Evolutionary conservation across 441 rosid species (phyloP), one percentile per base, ranked within the genome.

Genomic region (Breynia disticha): DNA sequence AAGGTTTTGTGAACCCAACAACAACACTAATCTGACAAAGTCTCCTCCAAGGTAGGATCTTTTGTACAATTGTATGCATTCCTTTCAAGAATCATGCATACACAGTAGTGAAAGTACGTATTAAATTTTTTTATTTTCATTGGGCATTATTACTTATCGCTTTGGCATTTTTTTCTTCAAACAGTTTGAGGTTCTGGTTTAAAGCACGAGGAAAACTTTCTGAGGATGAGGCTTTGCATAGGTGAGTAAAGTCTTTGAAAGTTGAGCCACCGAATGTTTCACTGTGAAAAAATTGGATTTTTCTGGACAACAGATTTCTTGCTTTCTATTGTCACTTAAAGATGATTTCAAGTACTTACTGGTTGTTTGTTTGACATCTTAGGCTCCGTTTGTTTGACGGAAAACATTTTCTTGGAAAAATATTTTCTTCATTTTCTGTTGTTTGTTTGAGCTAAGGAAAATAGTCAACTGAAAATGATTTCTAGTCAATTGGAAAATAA

Each of bases 181-280:
- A 59, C 87, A 89, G 97, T 46, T 67, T 89, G 77, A 93, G 64
- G 76, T 84, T 72, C 67, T 93, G 99, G 99, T 78, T 89, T 75
- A 86, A 86, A 78, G 86, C 99, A 62, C 83, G 67, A 72, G 99
- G 97, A 67, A 84, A 80, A 63, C 96, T 93, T 52, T 86, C 97
- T 38, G 96, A 93, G 66, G 99, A 89, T 68, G 93, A 81, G 68
- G 96, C 99, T 55, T 72, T 93, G 76, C 97, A 93, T 63, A 77
- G 97, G 97, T 86, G 57, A 64, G 81, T 51, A 19, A 54, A n/a
- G 42, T 56, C 52, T 35, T 46, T 41, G 35, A 9, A 28, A 28
- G 35, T 28, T 4, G 8, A 28, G 8, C 35, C 5, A 1, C 5
- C 35, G 7, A 28, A 28, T 28, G 35, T 28, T 28, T 28, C 8